Base-by-base conservation (phyloP, 352 stramenopile species). In the Globisporangium takayamanum region DNA sequence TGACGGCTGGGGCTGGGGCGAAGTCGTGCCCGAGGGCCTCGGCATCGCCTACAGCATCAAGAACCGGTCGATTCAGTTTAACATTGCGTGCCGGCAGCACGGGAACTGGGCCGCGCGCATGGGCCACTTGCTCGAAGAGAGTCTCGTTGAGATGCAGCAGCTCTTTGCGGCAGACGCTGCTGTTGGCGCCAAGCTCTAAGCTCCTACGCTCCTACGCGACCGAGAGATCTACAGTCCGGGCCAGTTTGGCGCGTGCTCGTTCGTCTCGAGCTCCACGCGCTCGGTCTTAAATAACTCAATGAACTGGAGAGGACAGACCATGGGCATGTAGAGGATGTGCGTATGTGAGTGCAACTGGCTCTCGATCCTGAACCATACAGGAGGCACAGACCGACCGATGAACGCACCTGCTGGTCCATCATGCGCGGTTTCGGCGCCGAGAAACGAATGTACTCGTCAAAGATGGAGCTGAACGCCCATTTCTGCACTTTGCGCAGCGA, bases 371-470 rank as follows among this genome's bases (percentile, higher is more conserved):
- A 11, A 7, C 49, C 1, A 46, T 55, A 1, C 10, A 67, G 22
- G 30, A 6, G 53, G 18, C 47, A 20, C 58, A 36, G 14, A 7
- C 33, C 1, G 39, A 49, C 30, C 2, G 36, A 14, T 2, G 8
- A 22, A 44, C 45, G 14, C 49, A 93, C 80, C 70, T 92, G 81
- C 60, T 95, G 84, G 70, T 94, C 84, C 80, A 91, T 90, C 76
- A 95, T 91, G 33, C 86, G 80, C 10, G 81, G 79, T 60, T 95
- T 95, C 11, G 86, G 86, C 5, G 76, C 71, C 5, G 86, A 93
- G 60, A 92, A 92, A 47, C 84, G 80, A 44, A 92, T 89, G 71
- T 94, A 94, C 63, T 94, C 84, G 64, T 92, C 78, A 50, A 92
- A 89, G 48, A 89, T 89, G 37, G 80, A 89, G 62, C 80, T 88